A percentile compares a stretch with the other conserved stretches of the same genome.
Conservation (phyloP, 495 filamentous ascomycete species). For the Cladorrhinum samala region DNA sequence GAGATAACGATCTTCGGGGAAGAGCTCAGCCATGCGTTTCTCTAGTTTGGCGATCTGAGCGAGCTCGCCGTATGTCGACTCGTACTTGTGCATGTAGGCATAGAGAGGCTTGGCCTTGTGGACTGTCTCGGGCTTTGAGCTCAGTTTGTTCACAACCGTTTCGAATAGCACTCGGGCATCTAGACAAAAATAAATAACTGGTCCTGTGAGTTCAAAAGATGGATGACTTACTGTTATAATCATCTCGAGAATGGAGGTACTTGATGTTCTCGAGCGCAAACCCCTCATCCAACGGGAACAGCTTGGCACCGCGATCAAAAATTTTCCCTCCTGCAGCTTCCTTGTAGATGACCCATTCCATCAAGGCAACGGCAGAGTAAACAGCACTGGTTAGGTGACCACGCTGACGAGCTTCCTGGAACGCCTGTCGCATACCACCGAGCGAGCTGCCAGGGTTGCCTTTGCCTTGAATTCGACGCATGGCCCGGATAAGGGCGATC, state of each 20-base stretch:
- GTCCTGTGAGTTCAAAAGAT: neutral
- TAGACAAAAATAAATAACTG: constrained; percentile 27
- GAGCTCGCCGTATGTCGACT: constrained; percentile 89
- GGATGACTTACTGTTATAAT: constrained; percentile 74
- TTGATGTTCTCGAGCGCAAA: constrained; percentile 94
- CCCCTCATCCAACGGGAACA: constrained; percentile 86
- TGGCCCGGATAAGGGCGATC: constrained; percentile 89
- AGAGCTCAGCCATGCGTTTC: constrained; percentile 85
- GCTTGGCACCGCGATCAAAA: constrained; percentile 84
- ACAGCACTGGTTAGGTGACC: constrained; percentile 89
- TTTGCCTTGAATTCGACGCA: constrained; percentile 91
- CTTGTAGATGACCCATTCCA: constrained; percentile 94
- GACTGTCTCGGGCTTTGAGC: constrained; percentile 61
- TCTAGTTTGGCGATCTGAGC: constrained; percentile 84
- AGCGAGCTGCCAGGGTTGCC: constrained; percentile 56
- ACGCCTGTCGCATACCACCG: constrained; percentile 76
- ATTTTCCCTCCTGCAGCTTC: constrained; percentile 87
- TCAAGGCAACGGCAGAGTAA: constrained; percentile 83
- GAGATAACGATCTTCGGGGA: constrained; percentile 76
- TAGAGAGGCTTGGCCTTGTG: constrained; percentile 79
- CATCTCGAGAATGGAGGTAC: constrained; percentile 82
- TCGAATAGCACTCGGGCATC: constrained; percentile 94
- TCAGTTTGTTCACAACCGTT: constrained; percentile 74
- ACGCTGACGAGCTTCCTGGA: constrained; percentile 75
- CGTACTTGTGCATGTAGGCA: constrained; percentile 86